phyloP scores from a whole-genome alignment of 1,284 basidiomycete species.

The Hortiboletus rubellus region DNA sequence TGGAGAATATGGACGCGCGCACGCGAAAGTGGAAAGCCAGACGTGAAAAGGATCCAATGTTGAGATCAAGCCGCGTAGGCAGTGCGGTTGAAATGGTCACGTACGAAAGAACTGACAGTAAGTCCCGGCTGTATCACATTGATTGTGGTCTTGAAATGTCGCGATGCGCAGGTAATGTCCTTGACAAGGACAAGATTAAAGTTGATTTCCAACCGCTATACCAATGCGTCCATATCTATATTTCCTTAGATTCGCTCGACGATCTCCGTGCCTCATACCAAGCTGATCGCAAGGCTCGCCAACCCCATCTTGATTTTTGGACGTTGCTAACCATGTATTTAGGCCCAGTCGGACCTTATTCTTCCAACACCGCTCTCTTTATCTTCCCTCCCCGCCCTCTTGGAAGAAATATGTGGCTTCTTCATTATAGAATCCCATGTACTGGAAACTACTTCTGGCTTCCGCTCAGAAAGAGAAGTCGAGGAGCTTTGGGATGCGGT shows the following conservation, averaged over 20 bases:
- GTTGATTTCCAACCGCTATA: slow-evolving; percentile 96
- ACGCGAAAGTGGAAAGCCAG: slow-evolving; percentile 83
- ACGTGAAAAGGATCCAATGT: slow-evolving; percentile 74
- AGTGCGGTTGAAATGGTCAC: slow-evolving; percentile 93
- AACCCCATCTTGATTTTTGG: slow-evolving; percentile 3
- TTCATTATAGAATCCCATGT: slow-evolving; percentile 98
- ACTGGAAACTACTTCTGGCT: slow-evolving; percentile 80
- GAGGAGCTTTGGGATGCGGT: slow-evolving; percentile 97
- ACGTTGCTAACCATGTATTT: slow-evolving; percentile 14
- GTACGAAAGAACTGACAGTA: slow-evolving; percentile 94
- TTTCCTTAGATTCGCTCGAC: slow-evolving; percentile 84
- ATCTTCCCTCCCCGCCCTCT: slow-evolving; percentile 59
- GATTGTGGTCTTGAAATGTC: slow-evolving; percentile 1
- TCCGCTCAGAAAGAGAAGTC: slow-evolving; percentile 87
- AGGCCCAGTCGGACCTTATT: slow-evolving; percentile 97
- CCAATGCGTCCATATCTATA: slow-evolving; percentile 97
- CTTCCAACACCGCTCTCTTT: slow-evolving; percentile 71
- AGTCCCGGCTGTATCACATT: slow-evolving; percentile 32
- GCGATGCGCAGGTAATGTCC: slow-evolving; percentile 69
- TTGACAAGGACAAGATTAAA: slow-evolving; percentile 85
- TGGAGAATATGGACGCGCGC: slow-evolving; percentile 88
- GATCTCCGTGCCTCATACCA: slow-evolving; percentile 94
- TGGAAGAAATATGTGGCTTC: slow-evolving; percentile 97
- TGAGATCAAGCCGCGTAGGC: slow-evolving; percentile 83
- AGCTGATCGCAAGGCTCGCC: slow-evolving; percentile 85